Percentiles rank a stretch among this genome's conserved stretches.
phyloP scores from a whole-genome alignment of 202 grass and related monocot species.

The Tripidium arundinaceum region DNA sequence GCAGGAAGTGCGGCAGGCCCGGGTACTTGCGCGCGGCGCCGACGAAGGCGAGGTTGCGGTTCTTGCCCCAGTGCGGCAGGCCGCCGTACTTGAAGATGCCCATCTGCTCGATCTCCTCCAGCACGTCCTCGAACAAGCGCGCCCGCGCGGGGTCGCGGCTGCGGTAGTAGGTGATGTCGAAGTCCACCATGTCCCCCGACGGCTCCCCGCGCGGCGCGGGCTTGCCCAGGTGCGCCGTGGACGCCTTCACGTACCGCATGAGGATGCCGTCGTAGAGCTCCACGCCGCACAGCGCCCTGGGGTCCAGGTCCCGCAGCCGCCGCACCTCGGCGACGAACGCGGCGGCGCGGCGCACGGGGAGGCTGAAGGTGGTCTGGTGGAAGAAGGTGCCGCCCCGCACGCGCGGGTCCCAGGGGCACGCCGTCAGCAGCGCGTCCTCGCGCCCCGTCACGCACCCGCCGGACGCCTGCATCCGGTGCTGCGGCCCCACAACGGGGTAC shows the following conservation, averaged over 20 bases:
- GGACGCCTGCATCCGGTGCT: slow-evolving; percentile 60
- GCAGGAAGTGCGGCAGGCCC: slow-evolving; percentile 21
- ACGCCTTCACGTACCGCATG: slow-evolving; percentile 64
- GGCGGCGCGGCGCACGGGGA: slow-evolving; percentile 30
- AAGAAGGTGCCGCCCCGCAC: slow-evolving; percentile 49
- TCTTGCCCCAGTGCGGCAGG: slow-evolving; percentile 87
- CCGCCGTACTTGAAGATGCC: slow-evolving; percentile 76
- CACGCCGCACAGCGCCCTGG: slow-evolving; percentile 34
- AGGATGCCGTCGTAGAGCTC: slow-evolving; percentile 64
- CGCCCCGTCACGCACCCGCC: slow-evolving; percentile 40
- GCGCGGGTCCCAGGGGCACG: slow-evolving; percentile 68
- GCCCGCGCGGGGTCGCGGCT: slow-evolving; percentile 32
- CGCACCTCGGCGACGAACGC: slow-evolving; percentile 56
- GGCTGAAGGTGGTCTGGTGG: slow-evolving; percentile 63
- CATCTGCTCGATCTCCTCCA: slow-evolving; percentile 92
- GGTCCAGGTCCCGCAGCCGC: slow-evolving; percentile 48
- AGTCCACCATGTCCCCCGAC: slow-evolving; percentile 50
- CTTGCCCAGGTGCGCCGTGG: slow-evolving; percentile 63
- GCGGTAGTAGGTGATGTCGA: slow-evolving; percentile 82
- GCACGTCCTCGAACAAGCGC: slow-evolving; percentile 50
- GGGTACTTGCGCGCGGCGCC: slow-evolving; percentile 45
- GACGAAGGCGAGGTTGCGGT: slow-evolving; percentile 64
- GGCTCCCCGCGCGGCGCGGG: background rate
- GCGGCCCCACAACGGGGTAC: slow-evolving; percentile 65
- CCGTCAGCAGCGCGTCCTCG: slow-evolving; percentile 51